Evolutionary conservation across 1,139 yeast species (phyloP), one percentile per base, ranked within the genome.

Genomic region (Wickerhamiella pararugosa): DNA sequence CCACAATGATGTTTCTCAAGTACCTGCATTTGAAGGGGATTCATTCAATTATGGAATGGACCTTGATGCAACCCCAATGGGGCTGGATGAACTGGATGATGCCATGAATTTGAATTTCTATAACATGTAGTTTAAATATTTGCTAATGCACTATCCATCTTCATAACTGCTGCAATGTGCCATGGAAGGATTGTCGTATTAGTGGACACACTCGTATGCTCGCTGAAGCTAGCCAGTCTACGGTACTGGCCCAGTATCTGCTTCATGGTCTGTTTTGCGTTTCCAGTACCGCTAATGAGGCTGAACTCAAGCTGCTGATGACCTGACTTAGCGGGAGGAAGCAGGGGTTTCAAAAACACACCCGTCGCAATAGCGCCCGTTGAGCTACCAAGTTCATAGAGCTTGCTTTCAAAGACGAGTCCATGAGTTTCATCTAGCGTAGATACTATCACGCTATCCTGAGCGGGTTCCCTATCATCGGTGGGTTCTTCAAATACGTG

Each of bases 341-440:
- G 32, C 7, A 37, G 29, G 8, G 66, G 63, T 48, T 73, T 77
- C 25, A 80, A 53, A 36, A 83, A 62, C 45, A 76, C 79, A 0
- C 94, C 94, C 1, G 81, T 73, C 1, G 55, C 50, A 3, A 49
- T 39, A 5, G 52, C 45, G 3, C 50, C 33, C 35, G 44, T 31
- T 26, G 25, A 36, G 41, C 39, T 42, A 33, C 30, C 36, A 40
- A 40, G 42, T 37, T 26, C 35, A 37, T 41, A 32, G 27, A 36
- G 37, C 27, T 47, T 42, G 42, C 44, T 47, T 31, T 37, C 49
- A 5, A 83, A 74, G 2, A 83, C 63, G 1, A 80, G 56, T 0
- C 86, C 93, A 50, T 72, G 71, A 0, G 80, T 65, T 37, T 74
- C 78, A 37, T 75, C 62, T 35, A 49, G 51, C 25, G 53, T 59